Percentiles rank a stretch among this genome's conserved stretches.
Evolutionary conservation across 805 yeast species (phyloP).

Genomic region (Schwanniomyces polymorphus): DNA sequence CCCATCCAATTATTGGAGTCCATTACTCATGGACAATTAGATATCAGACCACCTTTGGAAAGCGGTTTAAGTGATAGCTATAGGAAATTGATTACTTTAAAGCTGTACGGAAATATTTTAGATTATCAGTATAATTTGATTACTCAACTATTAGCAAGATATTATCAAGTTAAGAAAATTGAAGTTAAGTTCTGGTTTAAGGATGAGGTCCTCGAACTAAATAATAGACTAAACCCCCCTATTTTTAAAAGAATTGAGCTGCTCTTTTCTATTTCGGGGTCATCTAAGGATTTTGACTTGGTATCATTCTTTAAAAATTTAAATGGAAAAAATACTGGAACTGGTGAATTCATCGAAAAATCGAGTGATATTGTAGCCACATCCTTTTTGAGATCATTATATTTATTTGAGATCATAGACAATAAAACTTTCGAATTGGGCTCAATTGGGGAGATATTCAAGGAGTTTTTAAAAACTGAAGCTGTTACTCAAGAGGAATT

Average conservation of each 20-base stretch:
- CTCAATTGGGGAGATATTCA: constrained; percentile 52
- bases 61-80: constrained; percentile 60
- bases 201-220: constrained; percentile 43
- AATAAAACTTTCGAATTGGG: constrained; percentile 43
- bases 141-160: constrained; percentile 75
- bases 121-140: constrained; percentile 66
- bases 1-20: constrained; percentile 65
- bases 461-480: constrained; percentile 23
- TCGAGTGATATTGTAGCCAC: constrained; percentile 60
- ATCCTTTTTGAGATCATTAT: constrained; percentile 52
- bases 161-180: constrained; percentile 74
- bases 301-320: constrained; percentile 19
- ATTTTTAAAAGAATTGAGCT: constrained; percentile 38
- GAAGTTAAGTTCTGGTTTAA: constrained; percentile 55
- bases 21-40: constrained; percentile 60
- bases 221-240: constrained; percentile 56
- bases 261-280: constrained; percentile 15
- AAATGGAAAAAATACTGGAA: constrained; percentile 14
- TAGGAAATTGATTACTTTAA: constrained; percentile 49
- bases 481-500: constrained; percentile 17
- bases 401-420: constrained; percentile 49
- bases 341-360: constrained; percentile 31
- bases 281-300: constrained; percentile 23
- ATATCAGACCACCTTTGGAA: constrained; percentile 68
- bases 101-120: constrained; percentile 48